Evolutionary conservation across 192 early-diverging fungal genomes (phyloP), one percentile per base, ranked within the genome.

Genomic region (Coemansia sp.): DNA sequence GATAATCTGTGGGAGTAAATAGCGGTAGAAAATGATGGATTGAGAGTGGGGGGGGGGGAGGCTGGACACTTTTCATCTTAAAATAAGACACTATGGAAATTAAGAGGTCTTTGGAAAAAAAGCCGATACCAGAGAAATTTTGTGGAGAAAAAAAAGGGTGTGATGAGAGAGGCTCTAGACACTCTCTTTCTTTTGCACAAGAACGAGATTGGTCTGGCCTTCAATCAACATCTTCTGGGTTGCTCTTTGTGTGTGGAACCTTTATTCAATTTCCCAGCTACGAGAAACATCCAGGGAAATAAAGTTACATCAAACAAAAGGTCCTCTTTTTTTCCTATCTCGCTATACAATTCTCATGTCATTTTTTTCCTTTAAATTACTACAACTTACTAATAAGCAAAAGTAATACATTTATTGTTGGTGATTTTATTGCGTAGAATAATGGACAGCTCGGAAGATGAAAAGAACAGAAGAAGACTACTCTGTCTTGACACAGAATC

Each of bases 401-500:
- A 14, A 44, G 3, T 2, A 44, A 44, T 3, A 44, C 3, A 2
- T 38, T 4, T 50, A 18, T 24, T 57, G 23, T 56, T 19, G 22
- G 23, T 56, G 5, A 49, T 41, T 23, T 18, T 56, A 49, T 49
- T 56, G 3, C 23, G 24, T 27, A 28, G 5, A 52, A 41, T 21
- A 56, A 61, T 71, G 56, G 54, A 50, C 14, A 58, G 22, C 49
- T 34, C 50, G 0, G 62, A 58, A 6, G 50, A 38, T 12, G 60
- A 59, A 12, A 56, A 30, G 21, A 54, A 56, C 24, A 71, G 52
- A 26, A 64, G 55, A 26, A 62, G 62, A 28, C 58, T 71, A 57
- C 34, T 65, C 30, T 65, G 65, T 23, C 54, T 68, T n/a, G 69
- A 77, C 28, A 77, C 69, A 10, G 65, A 64, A 58, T 71, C 65